Evolutionary conservation across 129 eudicot species (phyloP), one percentile per base, ranked within the genome.

Genomic region (Centaurea solstitialis): DNA sequence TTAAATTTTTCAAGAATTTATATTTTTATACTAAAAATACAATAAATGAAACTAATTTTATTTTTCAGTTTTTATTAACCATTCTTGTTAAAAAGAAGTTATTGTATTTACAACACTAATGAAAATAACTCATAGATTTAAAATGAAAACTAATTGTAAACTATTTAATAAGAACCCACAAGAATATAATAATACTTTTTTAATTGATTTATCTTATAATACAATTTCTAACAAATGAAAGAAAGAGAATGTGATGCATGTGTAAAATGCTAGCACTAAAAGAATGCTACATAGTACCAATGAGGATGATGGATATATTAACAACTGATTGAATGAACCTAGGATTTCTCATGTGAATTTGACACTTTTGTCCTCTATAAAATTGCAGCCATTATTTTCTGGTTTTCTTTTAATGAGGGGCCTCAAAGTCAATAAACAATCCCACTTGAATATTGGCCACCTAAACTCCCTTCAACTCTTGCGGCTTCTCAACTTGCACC

Each of bases 271-370:
- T 57, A n/a, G 30, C 30, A 64, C 17, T 43, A 66, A 76, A 82
- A 82, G 70, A 75, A 81, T 77, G 40, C 78, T 82, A 82, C 78
- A 76, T n/a, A 79, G 74, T 22, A 66, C 84, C 76, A 81, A 74
- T 22, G 71, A 62, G 45, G 62, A 47, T 47, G 61, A 47, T 47
- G 61, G 61, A 50, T 50, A 50, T 50, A 73, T 81, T 43, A 41
- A 74, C 80, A 82, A 76, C n/a, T n/a, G n/a, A 76, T 22, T 26
- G 30, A 76, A 37, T 82, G 67, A 82, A 82, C 81, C 68, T 82
- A 82, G 78, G 61, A 73, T 71, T 7, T 11, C 70, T 22, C 12
- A 53, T 57, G 40, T 9, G 8, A 73, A 68, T 40, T 40, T 57
- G 77, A 67, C 86, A 22, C 45, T 76, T 26, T 62, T 64, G 77